Evolutionary conservation across 2,329 filamentous ascomycete genomes (phyloP).

Genomic region (Colletotrichum eleusines): DNA sequence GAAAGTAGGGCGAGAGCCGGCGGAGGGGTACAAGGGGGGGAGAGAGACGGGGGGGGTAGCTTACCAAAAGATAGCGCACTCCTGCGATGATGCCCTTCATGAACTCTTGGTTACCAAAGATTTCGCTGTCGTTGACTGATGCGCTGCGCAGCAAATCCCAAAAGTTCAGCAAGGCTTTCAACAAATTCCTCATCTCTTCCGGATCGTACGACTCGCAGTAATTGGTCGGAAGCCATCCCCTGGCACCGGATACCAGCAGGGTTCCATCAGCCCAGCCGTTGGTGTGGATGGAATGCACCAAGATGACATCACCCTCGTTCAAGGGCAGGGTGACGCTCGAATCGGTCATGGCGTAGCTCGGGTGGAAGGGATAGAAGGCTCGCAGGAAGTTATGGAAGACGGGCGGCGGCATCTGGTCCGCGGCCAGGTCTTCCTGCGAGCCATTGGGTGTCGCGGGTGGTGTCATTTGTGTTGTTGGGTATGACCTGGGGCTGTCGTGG

Average conservation of each 20-base stretch:
- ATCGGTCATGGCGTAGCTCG: constrained; percentile 80
- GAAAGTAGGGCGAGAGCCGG: background rate
- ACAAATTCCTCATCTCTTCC: constrained; percentile 83
- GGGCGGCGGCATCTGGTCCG: constrained; percentile 63
- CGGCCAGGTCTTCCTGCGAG: constrained; percentile 70
- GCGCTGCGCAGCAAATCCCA: constrained; percentile 91
- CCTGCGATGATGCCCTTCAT: constrained; percentile 95
- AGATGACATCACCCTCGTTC: constrained; percentile 89
- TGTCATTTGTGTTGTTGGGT: constrained; percentile 74
- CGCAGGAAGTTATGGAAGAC: constrained; percentile 95
- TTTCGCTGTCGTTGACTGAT: constrained; percentile 78
- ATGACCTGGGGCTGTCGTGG: constrained; percentile 54
- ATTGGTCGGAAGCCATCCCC: constrained; percentile 97
- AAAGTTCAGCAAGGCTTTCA: constrained; percentile 89
- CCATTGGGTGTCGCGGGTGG: constrained; percentile 81
- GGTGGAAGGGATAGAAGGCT: constrained; percentile 93
- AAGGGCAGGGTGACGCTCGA: constrained; percentile 90
- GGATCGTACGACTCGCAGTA: constrained; percentile 97
- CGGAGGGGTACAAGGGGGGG: background rate
- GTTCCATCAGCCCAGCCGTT: constrained; percentile 99
- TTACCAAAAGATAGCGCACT: constrained; percentile 87
- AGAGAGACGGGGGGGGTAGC: constrained; percentile 52
- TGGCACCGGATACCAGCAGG: constrained; percentile 82
- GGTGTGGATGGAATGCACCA: constrained; percentile 96
- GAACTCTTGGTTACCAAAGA: constrained; percentile 92